Evolutionary conservation across 805 yeast genomes (phyloP), one percentile per base, ranked within the genome.

Genomic region (Saturnispora ahearnii): DNA sequence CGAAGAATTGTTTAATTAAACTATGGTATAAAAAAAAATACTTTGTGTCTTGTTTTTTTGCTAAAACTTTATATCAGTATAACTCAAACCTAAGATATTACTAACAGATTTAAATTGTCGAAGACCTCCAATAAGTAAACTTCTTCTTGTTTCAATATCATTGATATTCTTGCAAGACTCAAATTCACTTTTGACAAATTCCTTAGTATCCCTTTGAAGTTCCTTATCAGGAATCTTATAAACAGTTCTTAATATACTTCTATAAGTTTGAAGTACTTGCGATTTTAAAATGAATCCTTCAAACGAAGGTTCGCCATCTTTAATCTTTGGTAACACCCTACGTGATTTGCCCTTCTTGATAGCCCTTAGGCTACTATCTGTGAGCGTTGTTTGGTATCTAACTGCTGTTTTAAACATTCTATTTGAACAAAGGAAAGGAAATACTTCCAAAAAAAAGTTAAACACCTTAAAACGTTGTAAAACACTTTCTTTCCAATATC

Each of bases 1-100:
- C 64, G 87, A 79, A 53, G 78, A 77, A 28, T 67, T 89, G 55
- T 89, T 89, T 71, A 87, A 82, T 60, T 66, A 66, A 40, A 26
- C 6, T 26, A 26, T 26, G 29, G 26, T 55, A 51, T 51, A 29
- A 38, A 42, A 38, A 42, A 30, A 21, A 12, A 32, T 12, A 10
- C 28, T 47, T 33, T 4, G 41, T 44, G 24, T 36, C 29, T n/a
- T 9, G 18, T 30, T 15, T 33, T 18, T 18, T 18, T 18, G 18
- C 18, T 42, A 43, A 24, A 54, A 50, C 12, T 42, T 31, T 28
- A 57, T 46, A 33, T 54, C 58, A 2, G 66, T 63, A 43, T 58
- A 55, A 4, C 65, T 58, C 18, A 67, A 55, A 2, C 69, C 67
- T 50, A 67, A 44, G 24, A 53, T 54, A 29, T 53, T 58, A 13